These are phyloP conservation scores for Aspergillus persii DNA, from an alignment of 2,329 filamentous ascomycete genomes.

Conservation along the genomic window DNA sequence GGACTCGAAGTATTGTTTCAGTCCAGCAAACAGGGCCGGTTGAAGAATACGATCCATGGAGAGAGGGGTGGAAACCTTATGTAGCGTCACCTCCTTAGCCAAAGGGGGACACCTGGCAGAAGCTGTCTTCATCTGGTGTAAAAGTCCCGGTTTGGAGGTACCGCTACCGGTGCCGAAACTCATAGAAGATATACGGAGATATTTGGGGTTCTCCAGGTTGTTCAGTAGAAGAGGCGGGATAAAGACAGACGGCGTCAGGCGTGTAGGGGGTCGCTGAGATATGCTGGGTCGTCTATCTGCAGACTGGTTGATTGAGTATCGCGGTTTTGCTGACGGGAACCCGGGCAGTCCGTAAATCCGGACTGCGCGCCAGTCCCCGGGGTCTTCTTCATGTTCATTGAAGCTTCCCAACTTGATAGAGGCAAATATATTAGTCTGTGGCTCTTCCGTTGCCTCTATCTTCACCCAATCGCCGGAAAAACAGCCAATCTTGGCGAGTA, in stretches of 20 bases:
- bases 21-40: conserved; percentile 76
- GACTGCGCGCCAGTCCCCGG: conserved; percentile 78
- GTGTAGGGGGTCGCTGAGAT: conserved; percentile 46
- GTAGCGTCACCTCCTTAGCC: conserved; percentile 77
- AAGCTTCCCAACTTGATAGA: conserved; percentile 59
- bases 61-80: conserved; percentile 84
- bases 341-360: conserved; percentile 85
- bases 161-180: conserved; percentile 36
- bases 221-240: conserved; percentile 82
- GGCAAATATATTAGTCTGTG: conserved; percentile 57
- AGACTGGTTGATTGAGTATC: conserved; percentile 55
- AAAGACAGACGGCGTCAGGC: conserved; percentile 63
- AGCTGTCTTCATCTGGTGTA: conserved; percentile 49
- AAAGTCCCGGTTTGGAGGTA: conserved; percentile 56
- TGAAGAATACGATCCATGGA: conserved; percentile 84
- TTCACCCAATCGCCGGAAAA: conserved; percentile 98
- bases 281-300: conserved; percentile 55
- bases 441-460: conserved; percentile 73
- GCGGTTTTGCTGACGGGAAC: conserved; percentile 52
- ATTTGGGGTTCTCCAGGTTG: conserved; percentile 76
- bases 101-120: conserved; percentile 53
- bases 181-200: conserved; percentile 71
- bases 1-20: conserved; percentile 85
- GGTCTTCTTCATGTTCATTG: conserved; percentile 50
- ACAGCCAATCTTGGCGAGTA: conserved; percentile 84